Conservation (phyloP, 768 basidiomycete species). For the Lyophyllum atratum region DNA sequence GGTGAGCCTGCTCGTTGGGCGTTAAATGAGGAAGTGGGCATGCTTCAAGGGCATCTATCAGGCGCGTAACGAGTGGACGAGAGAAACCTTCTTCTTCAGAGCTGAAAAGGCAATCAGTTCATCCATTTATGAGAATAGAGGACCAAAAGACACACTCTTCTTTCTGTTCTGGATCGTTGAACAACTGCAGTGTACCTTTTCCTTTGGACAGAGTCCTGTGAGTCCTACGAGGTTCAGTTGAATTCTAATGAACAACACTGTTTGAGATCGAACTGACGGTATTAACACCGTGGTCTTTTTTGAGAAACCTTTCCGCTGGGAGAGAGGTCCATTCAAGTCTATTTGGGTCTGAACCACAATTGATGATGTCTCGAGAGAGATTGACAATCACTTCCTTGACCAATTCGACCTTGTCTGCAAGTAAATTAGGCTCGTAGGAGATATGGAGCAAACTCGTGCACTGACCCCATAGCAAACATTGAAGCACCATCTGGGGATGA, state of each 20-base stretch:
- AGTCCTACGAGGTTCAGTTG: not conserved
- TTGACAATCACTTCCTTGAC: constrained; percentile 82
- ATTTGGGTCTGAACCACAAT: constrained; percentile 21
- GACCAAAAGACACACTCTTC: constrained; percentile 43
- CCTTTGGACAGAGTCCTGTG: constrained; percentile 21
- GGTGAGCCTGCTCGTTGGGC: constrained; percentile 78
- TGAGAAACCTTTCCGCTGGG: constrained; percentile 58
- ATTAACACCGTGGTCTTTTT: constrained; percentile 29
- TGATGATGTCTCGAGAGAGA: constrained; percentile 48
- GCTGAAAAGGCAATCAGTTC: constrained; percentile 28
- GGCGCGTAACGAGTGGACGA: constrained; percentile 53
- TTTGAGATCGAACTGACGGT: constrained; percentile 14
- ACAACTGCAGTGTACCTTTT: constrained; percentile 56
- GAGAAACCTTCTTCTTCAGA: constrained; percentile 58
- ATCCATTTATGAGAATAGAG: not conserved
- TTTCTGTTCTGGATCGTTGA: constrained; percentile 42
- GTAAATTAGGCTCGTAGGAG: not conserved
- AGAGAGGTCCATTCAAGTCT: constrained; percentile 47
- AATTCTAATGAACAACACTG: constrained; percentile 4
- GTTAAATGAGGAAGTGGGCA: constrained; percentile 71
- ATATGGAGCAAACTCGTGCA: not conserved
- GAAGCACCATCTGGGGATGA: constrained; percentile 90
- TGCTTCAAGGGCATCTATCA: constrained; percentile 67
- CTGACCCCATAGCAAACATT: constrained; percentile 90
- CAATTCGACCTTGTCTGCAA: constrained; percentile 76